Conservation (phyloP, 164 flowering plant species). For the Litsea cubeba region DNA sequence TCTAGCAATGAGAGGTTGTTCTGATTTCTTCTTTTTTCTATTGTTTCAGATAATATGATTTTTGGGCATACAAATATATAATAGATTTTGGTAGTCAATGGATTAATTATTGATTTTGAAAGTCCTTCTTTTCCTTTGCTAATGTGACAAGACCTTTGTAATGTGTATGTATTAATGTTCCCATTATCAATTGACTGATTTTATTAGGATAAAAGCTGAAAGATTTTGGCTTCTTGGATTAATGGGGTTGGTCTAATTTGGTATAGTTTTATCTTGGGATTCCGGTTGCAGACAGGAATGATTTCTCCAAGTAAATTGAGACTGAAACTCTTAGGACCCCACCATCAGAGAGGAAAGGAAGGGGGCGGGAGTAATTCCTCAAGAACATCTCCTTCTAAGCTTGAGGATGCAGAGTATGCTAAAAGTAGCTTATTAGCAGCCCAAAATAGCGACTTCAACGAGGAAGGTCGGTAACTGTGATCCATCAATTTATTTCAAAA, state of each 20-base stretch:
- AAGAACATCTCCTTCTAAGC: constrained; percentile 80
- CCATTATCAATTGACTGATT: neutral
- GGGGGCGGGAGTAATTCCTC: constrained; percentile 57
- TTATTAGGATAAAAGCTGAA: neutral
- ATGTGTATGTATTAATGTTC: neutral
- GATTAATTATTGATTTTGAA: neutral
- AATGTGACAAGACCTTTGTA: neutral
- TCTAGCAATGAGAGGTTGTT: neutral
- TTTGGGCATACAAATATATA: neutral
- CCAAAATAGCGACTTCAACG: constrained; percentile 31
- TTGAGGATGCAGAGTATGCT: constrained; percentile 60
- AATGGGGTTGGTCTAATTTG: neutral
- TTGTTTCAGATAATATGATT: neutral
- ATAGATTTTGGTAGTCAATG: neutral
- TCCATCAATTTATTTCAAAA: neutral
- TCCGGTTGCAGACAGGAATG: constrained; percentile 55
- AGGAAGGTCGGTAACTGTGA: constrained; percentile 32
- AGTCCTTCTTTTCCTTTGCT: neutral
- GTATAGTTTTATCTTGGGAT: neutral
- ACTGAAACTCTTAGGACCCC: constrained; percentile 76
- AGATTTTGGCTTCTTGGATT: neutral
- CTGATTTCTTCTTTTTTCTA: neutral
- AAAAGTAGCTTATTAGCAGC: constrained; percentile 61
- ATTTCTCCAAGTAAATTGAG: constrained; percentile 90
- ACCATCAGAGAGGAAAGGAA: constrained; percentile 50